phyloP scores from a whole-genome alignment of 2,329 filamentous ascomycete genomes.

The Aspergillus felis region DNA sequence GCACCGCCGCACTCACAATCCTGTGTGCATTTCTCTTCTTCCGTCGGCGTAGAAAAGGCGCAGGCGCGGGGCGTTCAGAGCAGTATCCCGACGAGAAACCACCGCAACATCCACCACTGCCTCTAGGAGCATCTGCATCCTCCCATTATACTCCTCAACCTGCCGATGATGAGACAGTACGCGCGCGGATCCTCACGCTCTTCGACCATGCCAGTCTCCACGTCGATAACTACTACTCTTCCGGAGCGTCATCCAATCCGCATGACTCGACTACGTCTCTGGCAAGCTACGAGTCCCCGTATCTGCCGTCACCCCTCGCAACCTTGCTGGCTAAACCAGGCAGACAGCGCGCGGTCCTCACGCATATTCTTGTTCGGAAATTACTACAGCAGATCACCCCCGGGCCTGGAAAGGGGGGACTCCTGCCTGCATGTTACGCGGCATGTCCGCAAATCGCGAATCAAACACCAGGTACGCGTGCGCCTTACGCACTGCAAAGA shows the following conservation, averaged over 20 bases:
- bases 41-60: conserved; percentile 9
- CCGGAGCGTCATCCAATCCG: background rate
- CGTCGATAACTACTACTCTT: conserved; percentile 35
- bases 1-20: conserved; percentile 17
- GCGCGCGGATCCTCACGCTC: conserved; percentile 22
- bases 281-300: conserved; percentile 16
- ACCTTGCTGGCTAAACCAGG: conserved; percentile 13
- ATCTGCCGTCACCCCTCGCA: conserved; percentile 12
- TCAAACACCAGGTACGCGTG: background rate
- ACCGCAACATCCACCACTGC: no score
- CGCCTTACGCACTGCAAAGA: background rate
- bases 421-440: conserved; percentile 9
- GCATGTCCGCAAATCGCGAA: background rate
- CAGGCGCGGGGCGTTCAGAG: background rate
- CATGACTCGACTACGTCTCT: background rate
- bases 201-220: conserved; percentile 34
- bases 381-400: conserved; percentile 17
- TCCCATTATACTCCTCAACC: conserved; percentile 22
- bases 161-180: conserved; percentile 28
- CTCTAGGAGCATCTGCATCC: no score
- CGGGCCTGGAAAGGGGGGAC: background rate
- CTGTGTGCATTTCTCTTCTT: conserved; percentile 19
- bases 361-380: conserved; percentile 17
- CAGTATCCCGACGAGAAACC: no score
- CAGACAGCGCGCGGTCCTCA: conserved; percentile 14